A percentile compares a stretch with the other conserved stretches of the same genome.
These are phyloP conservation scores for Avena atlantica DNA, from an alignment of 176 grass and related monocot species.

Conservation along the genomic window DNA sequence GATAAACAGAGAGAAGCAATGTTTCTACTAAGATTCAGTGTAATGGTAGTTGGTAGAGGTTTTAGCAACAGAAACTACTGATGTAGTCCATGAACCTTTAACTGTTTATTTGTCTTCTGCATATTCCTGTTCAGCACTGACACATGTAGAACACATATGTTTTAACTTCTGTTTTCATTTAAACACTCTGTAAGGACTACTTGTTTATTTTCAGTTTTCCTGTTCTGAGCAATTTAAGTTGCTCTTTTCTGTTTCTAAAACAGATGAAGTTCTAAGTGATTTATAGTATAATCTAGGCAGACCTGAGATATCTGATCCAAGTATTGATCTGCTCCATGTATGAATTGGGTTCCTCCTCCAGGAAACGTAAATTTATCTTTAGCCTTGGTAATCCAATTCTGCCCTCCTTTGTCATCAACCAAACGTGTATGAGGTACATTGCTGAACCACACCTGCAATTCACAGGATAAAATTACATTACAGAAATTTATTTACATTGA, in stretches of 20 bases:
- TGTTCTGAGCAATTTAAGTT: constrained; percentile 3
- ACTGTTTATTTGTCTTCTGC: not conserved
- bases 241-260: not conserved
- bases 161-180: not conserved
- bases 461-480: constrained; percentile 26
- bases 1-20: constrained; percentile 43
- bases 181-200: not conserved
- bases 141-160: constrained; percentile 5
- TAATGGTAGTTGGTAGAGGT: not conserved
- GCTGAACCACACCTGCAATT: constrained; percentile 87
- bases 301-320: constrained; percentile 90
- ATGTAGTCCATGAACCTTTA: not conserved
- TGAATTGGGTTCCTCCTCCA: constrained; percentile 92
- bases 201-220: not conserved
- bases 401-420: constrained; percentile 99
- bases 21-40: constrained; percentile 19
- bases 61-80: constrained; percentile 4
- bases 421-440: constrained; percentile 93
- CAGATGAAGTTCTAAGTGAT: not conserved
- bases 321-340: constrained; percentile 90
- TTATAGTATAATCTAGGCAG: not conserved
- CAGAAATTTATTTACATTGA: constrained; percentile 5
- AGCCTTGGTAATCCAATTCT: constrained; percentile 91
- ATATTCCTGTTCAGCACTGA: constrained; percentile 9
- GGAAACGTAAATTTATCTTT: constrained; percentile 95